Evolutionary conservation across 1,284 basidiomycete genomes (phyloP).

Genomic region (Rugosomyces carneus): DNA sequence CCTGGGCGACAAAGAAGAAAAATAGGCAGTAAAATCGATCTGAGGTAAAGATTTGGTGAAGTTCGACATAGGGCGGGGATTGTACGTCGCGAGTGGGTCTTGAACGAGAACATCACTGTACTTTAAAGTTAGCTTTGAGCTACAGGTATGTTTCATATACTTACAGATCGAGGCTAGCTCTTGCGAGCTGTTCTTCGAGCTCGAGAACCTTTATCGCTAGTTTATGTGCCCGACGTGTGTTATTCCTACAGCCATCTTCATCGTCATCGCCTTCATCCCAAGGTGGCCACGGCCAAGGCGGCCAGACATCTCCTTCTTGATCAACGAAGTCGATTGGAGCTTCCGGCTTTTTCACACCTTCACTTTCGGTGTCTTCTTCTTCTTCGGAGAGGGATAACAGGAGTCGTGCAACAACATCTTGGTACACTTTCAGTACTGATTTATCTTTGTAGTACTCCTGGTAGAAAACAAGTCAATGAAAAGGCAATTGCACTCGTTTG

Average conservation of each 20-base stretch:
- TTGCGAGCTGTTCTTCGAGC: conserved; percentile 80
- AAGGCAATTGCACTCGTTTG: neutral
- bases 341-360: conserved; percentile 13
- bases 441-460: conserved; percentile 90
- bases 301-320: conserved; percentile 60
- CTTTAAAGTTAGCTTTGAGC: conserved; percentile 5
- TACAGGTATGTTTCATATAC: conserved; percentile 21
- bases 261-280: conserved; percentile 64
- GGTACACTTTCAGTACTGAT: conserved; percentile 65
- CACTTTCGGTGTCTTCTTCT: conserved; percentile 36
- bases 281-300: conserved; percentile 86
- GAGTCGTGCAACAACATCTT: conserved; percentile 62
- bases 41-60: conserved; percentile 71
- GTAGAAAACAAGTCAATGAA: conserved; percentile 6
- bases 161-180: conserved; percentile 76
- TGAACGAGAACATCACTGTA: conserved; percentile 57
- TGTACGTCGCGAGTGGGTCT: conserved; percentile 87
- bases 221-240: conserved; percentile 46
- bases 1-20: conserved; percentile 79
- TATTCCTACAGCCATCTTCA: conserved; percentile 36
- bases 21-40: conserved; percentile 79
- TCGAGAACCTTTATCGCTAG: conserved; percentile 72
- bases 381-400: conserved; percentile 59
- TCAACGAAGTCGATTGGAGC: conserved; percentile 21
- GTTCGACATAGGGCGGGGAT: conserved; percentile 69